Conservation (phyloP, 2,329 filamentous ascomycete genomes). For the Coniochaeta pulveracea region DNA sequence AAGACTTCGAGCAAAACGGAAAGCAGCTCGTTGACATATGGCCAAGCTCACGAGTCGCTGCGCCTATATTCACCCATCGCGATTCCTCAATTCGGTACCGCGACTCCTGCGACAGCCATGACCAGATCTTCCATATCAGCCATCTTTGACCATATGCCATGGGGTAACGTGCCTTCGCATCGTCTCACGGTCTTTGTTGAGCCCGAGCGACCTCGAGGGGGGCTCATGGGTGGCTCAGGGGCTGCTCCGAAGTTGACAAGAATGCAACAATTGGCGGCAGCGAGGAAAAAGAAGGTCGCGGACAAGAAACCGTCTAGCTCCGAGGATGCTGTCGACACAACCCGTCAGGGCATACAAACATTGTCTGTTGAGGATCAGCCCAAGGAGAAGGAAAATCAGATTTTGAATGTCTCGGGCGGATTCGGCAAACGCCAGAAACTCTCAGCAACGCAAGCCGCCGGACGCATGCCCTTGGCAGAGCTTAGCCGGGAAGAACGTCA, state of each 20-base stretch:
- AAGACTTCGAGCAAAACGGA: no score
- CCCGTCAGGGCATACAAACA: no score
- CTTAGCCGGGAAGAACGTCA: not conserved
- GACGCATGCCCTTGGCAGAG: slow-evolving; percentile 7
- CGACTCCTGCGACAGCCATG: not conserved
- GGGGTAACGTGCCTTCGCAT: slow-evolving; percentile 61
- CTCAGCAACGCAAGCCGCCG: slow-evolving; percentile 8
- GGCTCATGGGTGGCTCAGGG: slow-evolving; percentile 68
- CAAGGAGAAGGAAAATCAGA: slow-evolving; percentile 17
- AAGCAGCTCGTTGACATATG: slow-evolving; percentile 9
- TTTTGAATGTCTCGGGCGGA: slow-evolving; percentile 9
- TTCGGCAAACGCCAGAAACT: slow-evolving; percentile 14
- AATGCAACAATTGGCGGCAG: slow-evolving; percentile 77
- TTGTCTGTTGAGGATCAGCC: slow-evolving; percentile 10
- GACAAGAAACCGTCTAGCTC: slow-evolving; percentile 45
- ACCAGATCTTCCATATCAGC: not conserved
- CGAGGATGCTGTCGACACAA: no score
- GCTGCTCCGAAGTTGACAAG: slow-evolving; percentile 69
- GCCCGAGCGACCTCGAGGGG: slow-evolving; percentile 41
- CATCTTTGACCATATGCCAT: slow-evolving; percentile 78
- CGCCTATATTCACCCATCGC: not conserved
- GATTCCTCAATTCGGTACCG: not conserved
- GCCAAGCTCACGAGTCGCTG: slow-evolving; percentile 8
- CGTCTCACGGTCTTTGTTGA: slow-evolving; percentile 56
- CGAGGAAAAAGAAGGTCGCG: slow-evolving; percentile 74